Conservation (phyloP, 768 basidiomycete genomes). For the Mycena metata region DNA sequence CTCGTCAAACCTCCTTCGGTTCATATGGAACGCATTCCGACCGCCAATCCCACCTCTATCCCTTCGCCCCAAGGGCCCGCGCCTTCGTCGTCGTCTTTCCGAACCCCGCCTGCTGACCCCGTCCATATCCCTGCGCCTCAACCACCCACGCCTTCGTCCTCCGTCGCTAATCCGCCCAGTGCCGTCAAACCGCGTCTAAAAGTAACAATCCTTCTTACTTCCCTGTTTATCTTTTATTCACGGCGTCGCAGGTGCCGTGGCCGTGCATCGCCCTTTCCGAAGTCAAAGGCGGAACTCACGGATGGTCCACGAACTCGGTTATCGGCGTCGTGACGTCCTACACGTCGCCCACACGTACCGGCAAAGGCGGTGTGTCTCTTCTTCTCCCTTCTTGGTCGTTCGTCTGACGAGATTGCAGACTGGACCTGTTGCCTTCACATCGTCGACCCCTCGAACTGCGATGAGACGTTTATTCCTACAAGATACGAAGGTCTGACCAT, state of each 20-base stretch:
- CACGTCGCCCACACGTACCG: not conserved
- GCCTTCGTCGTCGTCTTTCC: too few species aligned
- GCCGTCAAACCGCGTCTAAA: not conserved
- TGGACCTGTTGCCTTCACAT: conserved; percentile 59
- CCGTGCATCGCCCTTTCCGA: conserved; percentile 5
- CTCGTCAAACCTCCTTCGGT: not conserved
- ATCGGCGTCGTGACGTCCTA: conserved; percentile 22
- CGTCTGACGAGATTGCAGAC: conserved; percentile 51
- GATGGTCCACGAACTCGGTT: conserved; percentile 5
- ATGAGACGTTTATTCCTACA: conserved; percentile 41
- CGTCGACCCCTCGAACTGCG: conserved; percentile 65
- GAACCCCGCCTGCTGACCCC: too few species aligned
- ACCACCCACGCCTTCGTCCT: not conserved
- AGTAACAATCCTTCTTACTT: not conserved
- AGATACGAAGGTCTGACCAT: conserved; percentile 48
- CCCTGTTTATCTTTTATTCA: not conserved
- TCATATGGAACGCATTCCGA: too few species aligned
- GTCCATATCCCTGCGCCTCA: not conserved
- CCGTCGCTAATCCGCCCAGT: not conserved
- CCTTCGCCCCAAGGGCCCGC: not conserved
- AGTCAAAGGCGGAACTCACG: not conserved
- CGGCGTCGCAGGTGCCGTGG: conserved; percentile 11
- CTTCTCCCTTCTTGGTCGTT: not conserved
- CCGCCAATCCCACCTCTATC: not conserved
- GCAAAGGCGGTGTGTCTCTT: conserved; percentile 42